These are phyloP conservation scores for Crinitomyces ghanaensis DNA, from an alignment of 805 yeast genomes.

Conservation along the genomic window DNA sequence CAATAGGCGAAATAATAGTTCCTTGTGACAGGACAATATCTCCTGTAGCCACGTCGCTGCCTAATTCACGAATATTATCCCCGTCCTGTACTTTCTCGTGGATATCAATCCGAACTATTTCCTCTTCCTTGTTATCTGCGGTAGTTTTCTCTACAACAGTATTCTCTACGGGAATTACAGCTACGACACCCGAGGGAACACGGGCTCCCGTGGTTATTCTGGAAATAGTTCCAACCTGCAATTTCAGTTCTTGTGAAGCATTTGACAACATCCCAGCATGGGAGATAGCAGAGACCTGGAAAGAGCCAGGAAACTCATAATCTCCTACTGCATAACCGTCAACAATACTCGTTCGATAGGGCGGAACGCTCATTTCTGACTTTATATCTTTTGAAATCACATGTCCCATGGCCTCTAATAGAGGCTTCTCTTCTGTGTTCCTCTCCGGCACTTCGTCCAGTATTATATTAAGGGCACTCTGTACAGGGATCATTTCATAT, in stretches of 20 bases:
- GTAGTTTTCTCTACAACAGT: slow-evolving; percentile 28
- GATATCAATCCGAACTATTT: slow-evolving; percentile 31
- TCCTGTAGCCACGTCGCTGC: slow-evolving; percentile 37
- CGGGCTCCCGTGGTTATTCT: slow-evolving; percentile 50
- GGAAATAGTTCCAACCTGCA: slow-evolving; percentile 30
- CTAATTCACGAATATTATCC: slow-evolving; percentile 38
- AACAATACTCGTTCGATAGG: slow-evolving; percentile 43
- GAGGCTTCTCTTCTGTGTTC: slow-evolving; percentile 16
- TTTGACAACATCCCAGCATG: slow-evolving; percentile 27
- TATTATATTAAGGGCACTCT: slow-evolving; percentile 30
- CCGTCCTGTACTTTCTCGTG: slow-evolving; percentile 25
- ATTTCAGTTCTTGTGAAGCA: slow-evolving; percentile 7
- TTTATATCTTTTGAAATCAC: slow-evolving; percentile 33
- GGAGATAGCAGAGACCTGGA: slow-evolving; percentile 31
- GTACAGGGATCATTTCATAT: slow-evolving; percentile 35
- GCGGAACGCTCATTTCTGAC: slow-evolving; percentile 34
- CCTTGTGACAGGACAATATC: slow-evolving; percentile 29
- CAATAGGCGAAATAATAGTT: slow-evolving; percentile 29
- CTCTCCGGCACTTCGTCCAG: slow-evolving; percentile 26
- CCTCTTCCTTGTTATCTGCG: slow-evolving; percentile 34
- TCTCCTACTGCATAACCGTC: slow-evolving; percentile 44
- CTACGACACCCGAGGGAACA: slow-evolving; percentile 41
- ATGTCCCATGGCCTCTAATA: slow-evolving; percentile 29
- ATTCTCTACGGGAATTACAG: slow-evolving; percentile 45
- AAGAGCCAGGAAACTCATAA: slow-evolving; percentile 35